Base-by-base conservation (phyloP, 257 asterid species). In the Scutellaria barbata region DNA sequence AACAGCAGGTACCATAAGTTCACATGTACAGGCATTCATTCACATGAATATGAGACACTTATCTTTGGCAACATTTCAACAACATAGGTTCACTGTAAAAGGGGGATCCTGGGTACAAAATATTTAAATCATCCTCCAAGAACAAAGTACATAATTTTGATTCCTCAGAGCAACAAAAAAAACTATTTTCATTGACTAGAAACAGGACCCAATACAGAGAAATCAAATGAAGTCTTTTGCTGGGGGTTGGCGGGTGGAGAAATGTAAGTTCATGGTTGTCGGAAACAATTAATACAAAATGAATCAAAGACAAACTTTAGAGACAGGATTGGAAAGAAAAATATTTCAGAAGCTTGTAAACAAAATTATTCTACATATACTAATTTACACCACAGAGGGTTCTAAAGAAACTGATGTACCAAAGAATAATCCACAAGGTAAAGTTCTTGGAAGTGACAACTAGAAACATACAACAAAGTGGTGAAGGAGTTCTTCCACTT, bases 401-500 rank as follows among this genome's bases (percentile, higher is more conserved):
- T 48, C 37, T 16, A 48, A 7, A 33, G 17, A 30, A 42, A 33
- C 16, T 46, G 40, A 43, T 10, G 11, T 45, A 17, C 42, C 69
- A 68, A 56, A 42, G 61, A 64, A 51, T 14, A 51, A 42, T 18
- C 41, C 30, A 39, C 30, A 56, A 37, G 59, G n/a, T 2, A 43
- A 53, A 61, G 35, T 51, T 47, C 69, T 63, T 16, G 54, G 22
- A 55, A 54, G 46, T 25, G 5, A 42, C 18, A 56, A 14, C 63
- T 30, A 55, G 50, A 60, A 62, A 48, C 39, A 45, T 42, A 30
- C 35, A 30, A 4, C 35, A 30, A 30, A 30, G 35, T 30, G 35
- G 35, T 66, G 16, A 53, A 55, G 35, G 50, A 46, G 52, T 46
- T 20, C 20, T 76, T 54, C 63, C 39, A 63, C 66, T 60, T 46